Conservation (phyloP, 2,329 filamentous ascomycete species). For the Magnaporthiopsis incrustans region DNA sequence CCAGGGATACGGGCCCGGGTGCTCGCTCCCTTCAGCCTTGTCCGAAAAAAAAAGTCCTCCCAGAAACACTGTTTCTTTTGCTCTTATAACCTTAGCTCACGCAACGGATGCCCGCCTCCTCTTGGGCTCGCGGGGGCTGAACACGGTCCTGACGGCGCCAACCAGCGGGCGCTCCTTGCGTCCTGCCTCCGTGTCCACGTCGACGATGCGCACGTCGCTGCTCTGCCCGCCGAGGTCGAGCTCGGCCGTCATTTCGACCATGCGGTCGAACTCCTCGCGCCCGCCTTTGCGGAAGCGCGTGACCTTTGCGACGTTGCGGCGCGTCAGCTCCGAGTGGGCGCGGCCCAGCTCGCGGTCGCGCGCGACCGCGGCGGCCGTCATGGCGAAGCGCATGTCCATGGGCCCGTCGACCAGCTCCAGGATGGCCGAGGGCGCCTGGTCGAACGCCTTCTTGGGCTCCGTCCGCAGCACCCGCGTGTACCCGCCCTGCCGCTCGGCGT, state of each 20-base stretch:
- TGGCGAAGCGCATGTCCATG: constrained; percentile 86
- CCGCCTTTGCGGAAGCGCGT: constrained; percentile 65
- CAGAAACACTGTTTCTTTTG: not conserved
- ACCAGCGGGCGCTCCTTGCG: constrained; percentile 2
- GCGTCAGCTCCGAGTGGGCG: constrained; percentile 61
- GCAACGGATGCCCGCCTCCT: not conserved
- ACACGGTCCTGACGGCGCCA: constrained; percentile 1
- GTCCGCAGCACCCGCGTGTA: constrained; percentile 93
- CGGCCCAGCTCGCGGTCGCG: constrained; percentile 48
- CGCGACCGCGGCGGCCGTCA: constrained; percentile 81
- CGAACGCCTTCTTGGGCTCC: constrained; percentile 73
- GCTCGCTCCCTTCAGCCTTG: not conserved
- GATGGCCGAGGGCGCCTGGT: constrained; percentile 84
- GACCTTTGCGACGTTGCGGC: constrained; percentile 74
- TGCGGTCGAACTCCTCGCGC: constrained; percentile 56
- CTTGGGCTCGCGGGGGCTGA: constrained; percentile 6
- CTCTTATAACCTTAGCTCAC: not conserved
- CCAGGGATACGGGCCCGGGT: no score
- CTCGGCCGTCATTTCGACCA: constrained; percentile 40
- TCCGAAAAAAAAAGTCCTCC: not conserved
- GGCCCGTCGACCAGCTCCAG: constrained; percentile 93
- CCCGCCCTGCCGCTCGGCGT: constrained; percentile 71
- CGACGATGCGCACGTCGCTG: not conserved
- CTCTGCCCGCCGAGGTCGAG: constrained; percentile 22
- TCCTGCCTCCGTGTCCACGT: not conserved